These are phyloP conservation scores for Penicillium sp. DNA, from an alignment of 2,329 filamentous ascomycete genomes.

Conservation along the genomic window DNA sequence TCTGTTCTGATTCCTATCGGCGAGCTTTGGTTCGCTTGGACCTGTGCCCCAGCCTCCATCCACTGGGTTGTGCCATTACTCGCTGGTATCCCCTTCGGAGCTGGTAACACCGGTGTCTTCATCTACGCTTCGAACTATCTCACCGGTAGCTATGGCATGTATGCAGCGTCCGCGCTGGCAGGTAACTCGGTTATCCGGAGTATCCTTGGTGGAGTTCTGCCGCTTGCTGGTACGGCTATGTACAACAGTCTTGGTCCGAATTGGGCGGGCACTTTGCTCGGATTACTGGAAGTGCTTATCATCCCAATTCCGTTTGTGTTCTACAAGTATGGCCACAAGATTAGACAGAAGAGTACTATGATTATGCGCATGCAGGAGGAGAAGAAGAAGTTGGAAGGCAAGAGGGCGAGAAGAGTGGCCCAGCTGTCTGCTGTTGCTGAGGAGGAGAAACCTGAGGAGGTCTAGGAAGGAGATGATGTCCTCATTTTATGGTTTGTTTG, in stretches of 20 bases:
- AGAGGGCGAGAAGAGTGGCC: constrained; percentile 27
- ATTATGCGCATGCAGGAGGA: constrained; percentile 60
- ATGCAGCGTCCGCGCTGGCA: constrained; percentile 76
- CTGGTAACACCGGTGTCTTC: constrained; percentile 74
- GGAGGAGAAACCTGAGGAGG: constrained; percentile 16
- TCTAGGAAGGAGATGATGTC: constrained; percentile 13
- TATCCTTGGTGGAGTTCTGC: constrained; percentile 73
- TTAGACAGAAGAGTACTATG: constrained; percentile 56
- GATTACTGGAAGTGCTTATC: constrained; percentile 68
- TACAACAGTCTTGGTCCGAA: constrained; percentile 69
- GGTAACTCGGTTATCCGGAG: constrained; percentile 75
- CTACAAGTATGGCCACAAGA: constrained; percentile 61
- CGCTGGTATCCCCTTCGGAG: constrained; percentile 76
- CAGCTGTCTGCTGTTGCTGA: constrained; percentile 7
- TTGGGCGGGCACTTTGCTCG: constrained; percentile 77
- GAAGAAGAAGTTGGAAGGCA: constrained; percentile 48
- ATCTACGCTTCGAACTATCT: constrained; percentile 83
- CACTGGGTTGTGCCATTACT: constrained; percentile 81
- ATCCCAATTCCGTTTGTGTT: constrained; percentile 81
- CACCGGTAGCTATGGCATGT: constrained; percentile 75
- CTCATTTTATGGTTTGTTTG: constrained; percentile 3
- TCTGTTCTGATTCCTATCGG: constrained; percentile 73
- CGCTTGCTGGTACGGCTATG: constrained; percentile 72
- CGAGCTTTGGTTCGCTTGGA: constrained; percentile 87
- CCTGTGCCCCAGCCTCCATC: constrained; percentile 71